Conservation (phyloP, 345 rosid species). For the Heritiera fomes region DNA sequence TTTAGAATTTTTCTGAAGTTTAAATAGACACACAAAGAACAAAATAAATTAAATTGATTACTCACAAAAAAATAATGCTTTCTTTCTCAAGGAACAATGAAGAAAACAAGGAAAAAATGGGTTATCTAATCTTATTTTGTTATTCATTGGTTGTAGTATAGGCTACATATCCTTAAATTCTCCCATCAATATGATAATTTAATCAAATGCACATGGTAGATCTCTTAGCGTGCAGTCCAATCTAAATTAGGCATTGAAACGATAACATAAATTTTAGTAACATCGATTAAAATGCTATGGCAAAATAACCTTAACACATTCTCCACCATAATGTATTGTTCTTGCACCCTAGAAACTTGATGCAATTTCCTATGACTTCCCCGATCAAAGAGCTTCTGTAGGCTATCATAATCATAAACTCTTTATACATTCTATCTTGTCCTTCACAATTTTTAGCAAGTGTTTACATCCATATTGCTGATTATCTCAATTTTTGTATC, state of each 20-base stretch:
- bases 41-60: neutral
- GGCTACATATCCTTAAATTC: neutral
- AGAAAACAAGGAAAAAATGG: neutral
- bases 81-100: neutral
- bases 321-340: neutral
- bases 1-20: neutral
- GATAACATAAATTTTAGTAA: conserved; percentile 1
- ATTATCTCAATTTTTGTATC: too few relatives aligned
- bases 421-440: too few relatives aligned
- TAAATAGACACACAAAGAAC: neutral
- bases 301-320: neutral
- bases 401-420: neutral
- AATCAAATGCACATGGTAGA: neutral
- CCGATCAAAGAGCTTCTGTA: neutral
- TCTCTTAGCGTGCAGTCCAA: neutral
- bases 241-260: neutral
- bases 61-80: neutral
- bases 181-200: neutral
- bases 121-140: neutral
- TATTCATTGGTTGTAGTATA: neutral
- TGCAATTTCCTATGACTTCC: neutral
- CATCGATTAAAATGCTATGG: too few relatives aligned
- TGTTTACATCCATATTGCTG: too few relatives aligned
- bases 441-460: too few relatives aligned
- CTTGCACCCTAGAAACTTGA: conserved; percentile 1